Evolutionary conservation across 2,329 filamentous ascomycete species (phyloP), one percentile per base, ranked within the genome.

Genomic region (Venturia oleaginea): DNA sequence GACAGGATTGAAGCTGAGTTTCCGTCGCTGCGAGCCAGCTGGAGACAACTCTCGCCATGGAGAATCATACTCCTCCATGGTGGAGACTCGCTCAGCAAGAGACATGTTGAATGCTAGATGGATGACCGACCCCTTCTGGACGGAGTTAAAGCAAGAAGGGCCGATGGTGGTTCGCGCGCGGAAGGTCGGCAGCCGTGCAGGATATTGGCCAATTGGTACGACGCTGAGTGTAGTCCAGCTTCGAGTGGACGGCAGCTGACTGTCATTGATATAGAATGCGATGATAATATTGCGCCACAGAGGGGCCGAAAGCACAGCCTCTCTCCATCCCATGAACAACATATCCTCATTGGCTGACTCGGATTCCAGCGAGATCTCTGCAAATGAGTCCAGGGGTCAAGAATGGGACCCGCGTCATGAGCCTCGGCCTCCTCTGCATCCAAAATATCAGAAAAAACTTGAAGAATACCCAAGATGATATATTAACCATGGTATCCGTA

Each of bases 1-100:
- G 2, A 80, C 75, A 13, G 79, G 79, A 65, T 81, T 79, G 74
- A 80, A 81, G 67, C 75, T 78, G 66, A 81, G 75, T 70, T 80
- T 81, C 54, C 78, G 73, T 46, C 78, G 73, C 65, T 78, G 69
- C 62, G 68, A 69, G 54, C 72, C 72, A 30, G 74, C 62, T 19
- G 68, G 68, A 17, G 66, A 67, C n/a, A 62, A 68, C 46, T 73
- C 72, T 68, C 77, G 71, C 73, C 75, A 76, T 59, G 72, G 71
- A 67, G 51, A 51, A 32, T 76, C 71, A 67, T 76, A 75, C 68
- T 76, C 74, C 71, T 77, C 76, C 65, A 76, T 73, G 17, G 72
- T 71, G 27, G 74, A 76, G 57, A 76, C 69, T 59, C 75, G 71
- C 68, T 76, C 72, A 7, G 72, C 70, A 51, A 77, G 69, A 64